Conservation (phyloP, 2,329 filamentous ascomycete genomes). For the Dryadomyces quercus-mongolicae region DNA sequence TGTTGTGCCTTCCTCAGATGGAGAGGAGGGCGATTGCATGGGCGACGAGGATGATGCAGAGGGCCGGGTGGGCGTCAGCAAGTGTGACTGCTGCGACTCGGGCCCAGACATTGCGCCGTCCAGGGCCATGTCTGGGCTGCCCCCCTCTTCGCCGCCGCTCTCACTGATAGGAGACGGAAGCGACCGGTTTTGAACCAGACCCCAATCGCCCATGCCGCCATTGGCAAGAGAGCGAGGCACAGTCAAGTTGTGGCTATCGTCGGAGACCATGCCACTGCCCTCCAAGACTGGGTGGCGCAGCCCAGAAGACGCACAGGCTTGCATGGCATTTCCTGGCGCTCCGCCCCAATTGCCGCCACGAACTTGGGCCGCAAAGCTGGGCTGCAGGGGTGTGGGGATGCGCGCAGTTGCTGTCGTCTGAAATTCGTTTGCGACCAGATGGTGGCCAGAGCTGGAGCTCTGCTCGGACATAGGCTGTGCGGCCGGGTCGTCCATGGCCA, state of each 20-base stretch:
- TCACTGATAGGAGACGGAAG: slow-evolving; percentile 50
- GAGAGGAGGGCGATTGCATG: slow-evolving; percentile 5
- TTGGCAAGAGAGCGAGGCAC: slow-evolving; percentile 36
- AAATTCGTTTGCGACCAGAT: slow-evolving; percentile 15
- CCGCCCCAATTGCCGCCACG: slow-evolving; percentile 37
- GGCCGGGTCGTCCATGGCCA: slow-evolving; percentile 29
- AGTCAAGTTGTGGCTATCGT: slow-evolving; percentile 21
- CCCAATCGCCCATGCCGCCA: slow-evolving; percentile 32
- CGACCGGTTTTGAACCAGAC: slow-evolving; percentile 37
- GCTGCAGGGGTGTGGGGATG: slow-evolving; percentile 48
- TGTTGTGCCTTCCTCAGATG: slow-evolving; percentile 7
- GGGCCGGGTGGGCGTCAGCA: neutral
- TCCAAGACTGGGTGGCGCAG: neutral
- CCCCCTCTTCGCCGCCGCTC: slow-evolving; percentile 31
- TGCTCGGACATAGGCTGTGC: slow-evolving; percentile 9
- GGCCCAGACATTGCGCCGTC: slow-evolving; percentile 14
- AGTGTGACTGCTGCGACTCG: neutral
- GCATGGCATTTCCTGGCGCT: slow-evolving; percentile 20
- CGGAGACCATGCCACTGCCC: neutral
- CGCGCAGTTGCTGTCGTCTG: slow-evolving; percentile 28
- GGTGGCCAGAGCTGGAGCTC: slow-evolving; percentile 4
- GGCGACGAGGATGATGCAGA: neutral
- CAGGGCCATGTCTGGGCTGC: slow-evolving; percentile 27
- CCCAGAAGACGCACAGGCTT: neutral
- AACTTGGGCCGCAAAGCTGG: slow-evolving; percentile 42